These are phyloP conservation scores for Mortierella sp. DNA, from an alignment of 371 early-diverging fungal species.

Conservation along the genomic window DNA sequence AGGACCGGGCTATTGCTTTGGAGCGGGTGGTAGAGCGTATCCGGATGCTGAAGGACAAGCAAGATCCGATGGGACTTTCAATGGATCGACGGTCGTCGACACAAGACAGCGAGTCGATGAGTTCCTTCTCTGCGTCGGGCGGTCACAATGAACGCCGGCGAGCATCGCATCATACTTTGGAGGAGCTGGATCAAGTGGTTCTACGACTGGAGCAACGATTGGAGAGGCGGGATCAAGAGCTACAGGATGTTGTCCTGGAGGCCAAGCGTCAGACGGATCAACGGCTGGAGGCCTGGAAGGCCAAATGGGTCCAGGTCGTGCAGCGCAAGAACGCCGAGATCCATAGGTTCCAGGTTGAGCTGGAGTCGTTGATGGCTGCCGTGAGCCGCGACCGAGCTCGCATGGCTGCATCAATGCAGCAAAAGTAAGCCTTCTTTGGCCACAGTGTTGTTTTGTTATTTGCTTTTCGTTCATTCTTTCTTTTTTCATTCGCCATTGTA, in stretches of 20 bases:
- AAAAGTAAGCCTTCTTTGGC: background rate
- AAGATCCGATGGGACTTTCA: conserved; percentile 26
- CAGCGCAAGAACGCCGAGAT: conserved; percentile 39
- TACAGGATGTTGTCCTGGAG: conserved; percentile 27
- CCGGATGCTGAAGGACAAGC: conserved; percentile 54
- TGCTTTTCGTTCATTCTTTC: background rate
- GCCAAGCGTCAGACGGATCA: conserved; percentile 30
- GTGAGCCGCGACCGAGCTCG: conserved; percentile 25
- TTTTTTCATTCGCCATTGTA: background rate
- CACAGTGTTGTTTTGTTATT: background rate
- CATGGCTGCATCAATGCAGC: conserved; percentile 31
- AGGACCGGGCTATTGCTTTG: conserved; percentile 52
- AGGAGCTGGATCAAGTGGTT: conserved; percentile 27
- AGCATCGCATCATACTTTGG: conserved; percentile 14
- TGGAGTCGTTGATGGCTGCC: conserved; percentile 31
- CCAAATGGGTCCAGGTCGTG: conserved; percentile 34
- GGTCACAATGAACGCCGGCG: conserved; percentile 3
- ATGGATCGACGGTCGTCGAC: conserved; percentile 6
- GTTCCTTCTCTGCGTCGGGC: background rate
- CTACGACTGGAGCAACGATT: conserved; percentile 22
- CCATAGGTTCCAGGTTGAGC: conserved; percentile 30
- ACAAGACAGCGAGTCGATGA: conserved; percentile 1
- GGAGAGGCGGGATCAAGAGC: conserved; percentile 28
- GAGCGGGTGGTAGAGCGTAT: conserved; percentile 55
- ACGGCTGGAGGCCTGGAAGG: conserved; percentile 26